Percentiles rank a stretch among this genome's conserved stretches.
phyloP scores from a whole-genome alignment of 176 grass and related monocot genomes.

The Hordeum marinum region DNA sequence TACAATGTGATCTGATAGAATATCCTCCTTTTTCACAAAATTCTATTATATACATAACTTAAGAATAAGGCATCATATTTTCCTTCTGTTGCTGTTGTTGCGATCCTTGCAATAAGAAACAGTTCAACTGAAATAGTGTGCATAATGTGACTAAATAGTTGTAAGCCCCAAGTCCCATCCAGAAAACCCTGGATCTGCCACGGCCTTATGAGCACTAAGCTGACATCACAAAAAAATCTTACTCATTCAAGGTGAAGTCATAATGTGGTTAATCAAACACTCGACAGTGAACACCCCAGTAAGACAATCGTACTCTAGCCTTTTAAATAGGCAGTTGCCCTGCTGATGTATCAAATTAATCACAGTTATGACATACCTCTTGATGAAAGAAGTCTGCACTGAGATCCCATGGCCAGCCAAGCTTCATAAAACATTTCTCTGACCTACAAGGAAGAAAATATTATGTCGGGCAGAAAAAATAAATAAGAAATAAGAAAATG shows the following conservation, averaged over 20 bases:
- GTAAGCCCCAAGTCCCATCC: neutral
- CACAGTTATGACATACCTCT: slow-evolving; percentile 24
- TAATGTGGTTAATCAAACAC: slow-evolving; percentile 6
- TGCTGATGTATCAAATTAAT: slow-evolving; percentile 18
- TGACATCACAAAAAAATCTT: neutral
- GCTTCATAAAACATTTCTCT: slow-evolving; percentile 48
- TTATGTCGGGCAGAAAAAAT: neutral
- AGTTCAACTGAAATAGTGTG: neutral
- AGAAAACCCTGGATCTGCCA: neutral
- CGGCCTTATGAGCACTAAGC: neutral
- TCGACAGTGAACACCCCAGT: neutral
- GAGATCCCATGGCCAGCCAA: slow-evolving; percentile 43
- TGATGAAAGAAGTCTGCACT: slow-evolving; percentile 47
- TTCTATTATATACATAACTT: neutral
- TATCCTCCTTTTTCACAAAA: neutral
- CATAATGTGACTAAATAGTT: neutral
- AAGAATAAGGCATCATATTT: neutral
- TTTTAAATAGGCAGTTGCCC: neutral
- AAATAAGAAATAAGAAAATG: slow-evolving; percentile 13
- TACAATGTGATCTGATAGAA: neutral
- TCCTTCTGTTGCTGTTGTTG: neutral
- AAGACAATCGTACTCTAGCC: neutral
- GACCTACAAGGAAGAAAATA: slow-evolving; percentile 42
- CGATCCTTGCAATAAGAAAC: neutral
- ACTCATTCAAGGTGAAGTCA: slow-evolving; percentile 10